Conservation (phyloP, 2,329 filamentous ascomycete genomes). For the Cercospora sp. region DNA sequence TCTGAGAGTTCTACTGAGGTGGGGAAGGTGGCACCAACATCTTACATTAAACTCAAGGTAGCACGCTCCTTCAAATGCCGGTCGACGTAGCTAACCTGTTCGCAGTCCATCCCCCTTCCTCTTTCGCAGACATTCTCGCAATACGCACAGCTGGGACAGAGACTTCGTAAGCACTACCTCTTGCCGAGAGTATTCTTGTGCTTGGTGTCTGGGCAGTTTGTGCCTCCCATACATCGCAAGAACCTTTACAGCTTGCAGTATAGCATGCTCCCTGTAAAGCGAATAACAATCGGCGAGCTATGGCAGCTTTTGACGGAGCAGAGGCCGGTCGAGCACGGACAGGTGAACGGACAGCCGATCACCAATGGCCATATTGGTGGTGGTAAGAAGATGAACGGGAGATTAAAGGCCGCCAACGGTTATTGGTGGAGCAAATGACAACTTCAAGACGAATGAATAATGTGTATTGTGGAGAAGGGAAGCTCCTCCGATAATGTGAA, state of each 20-base stretch:
- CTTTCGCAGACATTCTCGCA: conserved; percentile 96
- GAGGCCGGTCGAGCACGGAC: conserved; percentile 19
- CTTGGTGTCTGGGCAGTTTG: conserved; percentile 84
- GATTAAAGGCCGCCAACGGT: conserved; percentile 22
- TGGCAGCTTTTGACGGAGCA: conserved; percentile 56
- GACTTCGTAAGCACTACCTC: conserved; percentile 92
- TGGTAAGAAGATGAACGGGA: conserved; percentile 19
- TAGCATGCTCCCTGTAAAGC: conserved; percentile 85
- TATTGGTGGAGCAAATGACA: conserved; percentile 37
- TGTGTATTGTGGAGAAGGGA: not conserved
- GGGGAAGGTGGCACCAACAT: conserved; percentile 58
- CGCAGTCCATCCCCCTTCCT: conserved; percentile 81
- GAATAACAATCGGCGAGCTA: conserved; percentile 79
- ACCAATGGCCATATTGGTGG: conserved; percentile 13
- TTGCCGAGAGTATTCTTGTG: conserved; percentile 85
- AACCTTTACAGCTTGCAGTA: conserved; percentile 97
- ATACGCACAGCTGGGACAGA: conserved; percentile 90
- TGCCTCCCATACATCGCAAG: conserved; percentile 83
- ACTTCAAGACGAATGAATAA: not conserved
- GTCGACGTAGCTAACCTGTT: conserved; percentile 16
- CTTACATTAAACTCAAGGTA: conserved; percentile 85
- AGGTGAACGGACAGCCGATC: conserved; percentile 28
- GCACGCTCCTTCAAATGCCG: conserved; percentile 17
- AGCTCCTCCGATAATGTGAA: not conserved
- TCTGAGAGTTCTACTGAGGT: conserved; percentile 12